These are phyloP conservation scores for Boehmeria nivea DNA, from an alignment of 306 rosid species.

Conservation along the genomic window DNA sequence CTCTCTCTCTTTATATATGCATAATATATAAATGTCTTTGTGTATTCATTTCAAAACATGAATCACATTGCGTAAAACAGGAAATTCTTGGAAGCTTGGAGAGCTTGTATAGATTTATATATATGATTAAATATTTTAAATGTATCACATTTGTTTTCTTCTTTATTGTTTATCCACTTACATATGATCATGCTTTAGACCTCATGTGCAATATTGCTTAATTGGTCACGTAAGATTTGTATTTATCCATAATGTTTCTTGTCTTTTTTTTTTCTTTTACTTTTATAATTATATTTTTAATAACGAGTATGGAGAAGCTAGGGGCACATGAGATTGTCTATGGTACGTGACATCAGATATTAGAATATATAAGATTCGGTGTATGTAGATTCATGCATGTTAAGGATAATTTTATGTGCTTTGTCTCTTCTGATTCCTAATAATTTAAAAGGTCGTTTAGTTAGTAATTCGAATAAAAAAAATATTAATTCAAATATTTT, in stretches of 20 bases:
- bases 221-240: slow-evolving; percentile 18
- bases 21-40: not conserved
- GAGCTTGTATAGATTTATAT: too few relatives aligned
- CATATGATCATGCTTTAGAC: not conserved
- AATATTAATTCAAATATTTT: too few relatives aligned
- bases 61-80: not conserved
- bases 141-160: not conserved
- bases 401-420: not conserved
- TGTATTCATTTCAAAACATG: slow-evolving; percentile 2
- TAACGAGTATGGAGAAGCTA: slow-evolving; percentile 5
- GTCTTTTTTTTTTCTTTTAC: not conserved
- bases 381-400: slow-evolving; percentile 4
- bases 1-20: not conserved
- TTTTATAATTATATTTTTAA: not conserved
- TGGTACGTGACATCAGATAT: slow-evolving; percentile 10
- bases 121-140: not conserved
- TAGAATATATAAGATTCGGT: not conserved
- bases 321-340: slow-evolving; percentile 1
- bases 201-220: not conserved
- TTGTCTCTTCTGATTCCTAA: too few relatives aligned
- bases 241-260: not conserved
- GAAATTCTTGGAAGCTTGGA: not conserved
- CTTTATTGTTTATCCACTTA: not conserved
- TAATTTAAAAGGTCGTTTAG: too few relatives aligned
- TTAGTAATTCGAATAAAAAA: too few relatives aligned